Conservation (phyloP, 768 basidiomycete genomes). For the Mycena polygramma region DNA sequence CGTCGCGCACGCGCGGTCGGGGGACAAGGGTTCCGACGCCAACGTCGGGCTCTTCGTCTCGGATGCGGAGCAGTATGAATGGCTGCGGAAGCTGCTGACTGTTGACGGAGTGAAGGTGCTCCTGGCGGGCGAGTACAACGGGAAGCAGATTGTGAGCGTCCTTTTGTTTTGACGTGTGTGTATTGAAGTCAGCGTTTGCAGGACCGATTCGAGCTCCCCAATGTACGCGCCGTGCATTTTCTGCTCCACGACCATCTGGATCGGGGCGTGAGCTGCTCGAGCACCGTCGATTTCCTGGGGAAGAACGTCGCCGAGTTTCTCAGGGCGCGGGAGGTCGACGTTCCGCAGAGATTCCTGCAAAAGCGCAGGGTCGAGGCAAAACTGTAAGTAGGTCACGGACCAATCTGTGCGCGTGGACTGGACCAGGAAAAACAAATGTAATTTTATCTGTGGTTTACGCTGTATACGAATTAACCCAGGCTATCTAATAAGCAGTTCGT, state of each 20-base stretch:
- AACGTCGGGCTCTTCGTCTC: slow-evolving; percentile 36
- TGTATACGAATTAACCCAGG: no score
- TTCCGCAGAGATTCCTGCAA: slow-evolving; percentile 29
- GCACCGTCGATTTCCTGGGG: slow-evolving; percentile 36
- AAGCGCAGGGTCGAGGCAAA: no score
- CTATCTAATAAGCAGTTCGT: no score
- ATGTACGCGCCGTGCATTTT: slow-evolving; percentile 34
- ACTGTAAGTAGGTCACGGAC: no score
- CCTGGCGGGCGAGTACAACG: slow-evolving; percentile 33
- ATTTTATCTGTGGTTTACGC: no score
- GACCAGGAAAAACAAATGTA: no score
- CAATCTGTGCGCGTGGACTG: no score
- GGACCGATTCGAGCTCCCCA: slow-evolving; percentile 37
- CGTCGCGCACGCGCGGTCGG: slow-evolving; percentile 34
- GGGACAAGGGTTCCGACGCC: slow-evolving; percentile 37
- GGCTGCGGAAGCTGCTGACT: slow-evolving; percentile 29
- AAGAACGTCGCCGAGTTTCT: slow-evolving; percentile 39
- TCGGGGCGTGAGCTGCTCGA: slow-evolving; percentile 37
- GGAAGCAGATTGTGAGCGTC: slow-evolving; percentile 29
- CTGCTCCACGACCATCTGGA: slow-evolving; percentile 37
- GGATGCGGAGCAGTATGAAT: slow-evolving; percentile 25
- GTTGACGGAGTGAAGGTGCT: slow-evolving; percentile 31
- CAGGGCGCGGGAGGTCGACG: slow-evolving; percentile 33
- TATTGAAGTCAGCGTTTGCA: not conserved
- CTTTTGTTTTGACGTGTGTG: not conserved